Base-by-base conservation (phyloP, 2,329 filamentous ascomycete genomes). In the Aspergillus sp. region DNA sequence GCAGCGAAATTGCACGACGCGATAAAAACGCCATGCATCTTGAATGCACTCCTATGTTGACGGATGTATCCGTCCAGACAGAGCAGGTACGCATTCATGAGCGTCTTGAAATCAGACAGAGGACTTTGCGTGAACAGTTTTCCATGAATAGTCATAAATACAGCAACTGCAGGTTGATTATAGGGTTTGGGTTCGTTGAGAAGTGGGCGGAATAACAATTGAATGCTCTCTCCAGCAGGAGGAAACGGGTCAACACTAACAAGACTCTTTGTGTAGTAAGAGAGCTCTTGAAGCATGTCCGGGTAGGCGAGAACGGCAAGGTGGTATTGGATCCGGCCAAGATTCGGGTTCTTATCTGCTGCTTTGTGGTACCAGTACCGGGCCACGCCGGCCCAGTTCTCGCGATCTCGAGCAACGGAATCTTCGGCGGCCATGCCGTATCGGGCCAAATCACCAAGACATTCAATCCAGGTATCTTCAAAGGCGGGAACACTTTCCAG, bases 391-490 rank as follows among this genome's bases (percentile, higher is more conserved):
- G 86, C 87, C 91, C 91, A 97, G 0, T 83, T 80, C 43, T 95
- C 88, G 1, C 86, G 74, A 47, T 91, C 85, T 2, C 78, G 70
- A 15, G 86, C 75, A 53, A 93, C 85, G 25, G 86, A 82, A 33
- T 94, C 86, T 63, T 96, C 90, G 39, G 96, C 89, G 0, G 90
- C 89, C 90, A 96, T 96, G 0, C 85, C 75, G 58, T 94, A 96
- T 17, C 90, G 76, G 0, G 84, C 86, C 0, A 97, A 69, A 60
- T 97, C 90, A 0, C 91, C 91, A 0, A 97, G 71, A 46, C 90
- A 96, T 55, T 96, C 91, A 9, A 95, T 87, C 91, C 91, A 97
- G 0, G 88, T 95, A 49, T 93, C 86, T 44, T 86, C 80, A 55
- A 95, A 96, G 0, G 80, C 76, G 0, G 86, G 83, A 0, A 95